Conservation (phyloP, 768 basidiomycete species). For the Sarcomyxa edulis region DNA sequence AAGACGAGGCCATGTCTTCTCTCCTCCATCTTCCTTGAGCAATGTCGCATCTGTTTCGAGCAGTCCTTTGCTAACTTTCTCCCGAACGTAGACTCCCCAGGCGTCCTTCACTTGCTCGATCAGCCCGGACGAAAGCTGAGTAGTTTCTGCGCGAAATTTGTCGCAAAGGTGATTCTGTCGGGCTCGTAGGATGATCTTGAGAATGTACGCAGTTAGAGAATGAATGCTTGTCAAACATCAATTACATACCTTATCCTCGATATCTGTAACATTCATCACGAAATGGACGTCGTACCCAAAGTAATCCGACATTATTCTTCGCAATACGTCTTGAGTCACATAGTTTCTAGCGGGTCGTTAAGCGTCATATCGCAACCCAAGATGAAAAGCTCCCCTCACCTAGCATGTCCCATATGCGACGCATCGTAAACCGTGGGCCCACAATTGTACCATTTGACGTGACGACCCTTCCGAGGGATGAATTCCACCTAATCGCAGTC, state of each 20-base stretch:
- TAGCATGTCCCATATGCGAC: slow-evolving; percentile 97
- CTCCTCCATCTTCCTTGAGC: slow-evolving; percentile 39
- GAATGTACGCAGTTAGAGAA: slow-evolving; percentile 20
- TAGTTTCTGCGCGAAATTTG: slow-evolving; percentile 50
- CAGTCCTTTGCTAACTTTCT: slow-evolving; percentile 62
- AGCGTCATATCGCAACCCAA: slow-evolving; percentile 1
- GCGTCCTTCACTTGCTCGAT: slow-evolving; percentile 52
- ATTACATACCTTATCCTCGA: slow-evolving; percentile 92
- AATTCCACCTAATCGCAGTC: slow-evolving; percentile 60
- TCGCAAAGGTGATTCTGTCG: slow-evolving; percentile 74
- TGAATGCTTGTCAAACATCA: too few species aligned
- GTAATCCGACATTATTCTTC: slow-evolving; percentile 89
- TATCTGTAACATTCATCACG: slow-evolving; percentile 99
- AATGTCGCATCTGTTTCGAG: slow-evolving; percentile 39
- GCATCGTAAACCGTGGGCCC: slow-evolving; percentile 99
- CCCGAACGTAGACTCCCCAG: slow-evolving; percentile 60
- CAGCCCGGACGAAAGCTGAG: slow-evolving; percentile 50
- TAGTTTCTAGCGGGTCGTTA: slow-evolving; percentile 76
- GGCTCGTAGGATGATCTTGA: slow-evolving; percentile 88
- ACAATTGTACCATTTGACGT: slow-evolving; percentile 98
- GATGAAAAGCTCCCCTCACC: slow-evolving; percentile 40
- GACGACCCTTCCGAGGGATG: slow-evolving; percentile 57
- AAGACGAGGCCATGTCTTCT: slow-evolving; percentile 51
- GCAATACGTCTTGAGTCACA: slow-evolving; percentile 88
- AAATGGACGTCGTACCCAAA: slow-evolving; percentile 98